These are phyloP conservation scores for Chaetomium cochliodes DNA, from an alignment of 495 filamentous ascomycete species.

Conservation along the genomic window DNA sequence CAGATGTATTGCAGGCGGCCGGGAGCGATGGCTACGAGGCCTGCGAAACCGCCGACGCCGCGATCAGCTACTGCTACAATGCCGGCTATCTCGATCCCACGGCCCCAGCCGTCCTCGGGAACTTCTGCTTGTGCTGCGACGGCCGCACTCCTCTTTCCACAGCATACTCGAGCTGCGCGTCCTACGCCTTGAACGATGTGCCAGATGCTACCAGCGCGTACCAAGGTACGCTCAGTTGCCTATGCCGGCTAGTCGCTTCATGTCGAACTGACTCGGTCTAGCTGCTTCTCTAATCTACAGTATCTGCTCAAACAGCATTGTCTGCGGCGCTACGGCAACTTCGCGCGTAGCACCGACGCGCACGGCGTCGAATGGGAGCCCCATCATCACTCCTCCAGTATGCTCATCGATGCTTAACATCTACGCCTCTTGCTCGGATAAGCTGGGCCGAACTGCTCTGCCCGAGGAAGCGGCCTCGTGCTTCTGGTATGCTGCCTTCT, in stretches of 20 bases:
- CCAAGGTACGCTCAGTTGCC: conserved; percentile 5
- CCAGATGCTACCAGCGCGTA: conserved; percentile 17
- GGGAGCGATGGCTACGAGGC: conserved; percentile 14
- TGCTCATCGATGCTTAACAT: conserved; percentile 25
- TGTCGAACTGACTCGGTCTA: not conserved
- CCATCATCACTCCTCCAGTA: conserved; percentile 10
- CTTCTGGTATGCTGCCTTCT: conserved; percentile 24
- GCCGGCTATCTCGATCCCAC: conserved; percentile 18
- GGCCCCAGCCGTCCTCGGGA: conserved; percentile 7
- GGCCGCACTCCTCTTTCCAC: conserved; percentile 8
- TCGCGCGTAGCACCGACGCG: not conserved
- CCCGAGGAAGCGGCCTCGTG: conserved; percentile 14
- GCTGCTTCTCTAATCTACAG: not conserved
- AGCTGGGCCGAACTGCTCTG: not conserved
- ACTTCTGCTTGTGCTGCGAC: conserved; percentile 31
- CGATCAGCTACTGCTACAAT: conserved; percentile 20
- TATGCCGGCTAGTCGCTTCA: not conserved
- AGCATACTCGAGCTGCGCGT: conserved; percentile 29
- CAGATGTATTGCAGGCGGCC: conserved; percentile 2
- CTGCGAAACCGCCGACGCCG: conserved; percentile 24
- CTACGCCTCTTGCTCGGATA: conserved; percentile 18
- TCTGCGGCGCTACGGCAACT: conserved; percentile 1
- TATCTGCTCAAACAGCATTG: not conserved
- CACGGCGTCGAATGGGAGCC: not conserved
- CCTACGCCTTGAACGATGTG: conserved; percentile 25